phyloP scores from a whole-genome alignment of 371 early-diverging fungal species.

The Mortierella sp. region DNA sequence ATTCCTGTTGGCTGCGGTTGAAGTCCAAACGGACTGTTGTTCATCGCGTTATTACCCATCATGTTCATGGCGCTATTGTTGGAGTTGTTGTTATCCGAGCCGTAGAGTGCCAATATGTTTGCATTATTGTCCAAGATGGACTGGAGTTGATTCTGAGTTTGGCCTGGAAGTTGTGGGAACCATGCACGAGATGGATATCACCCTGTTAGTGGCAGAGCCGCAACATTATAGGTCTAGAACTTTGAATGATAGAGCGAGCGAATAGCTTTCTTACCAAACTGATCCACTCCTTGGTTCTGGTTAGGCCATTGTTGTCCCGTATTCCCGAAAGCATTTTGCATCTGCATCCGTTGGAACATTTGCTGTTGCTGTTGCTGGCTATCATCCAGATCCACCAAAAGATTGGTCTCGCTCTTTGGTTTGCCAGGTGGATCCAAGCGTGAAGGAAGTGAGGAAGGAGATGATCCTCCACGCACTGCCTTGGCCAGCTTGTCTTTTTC shows the following conservation, averaged over 20 bases:
- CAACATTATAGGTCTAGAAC: no score
- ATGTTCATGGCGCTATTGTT: slow-evolving; percentile 30
- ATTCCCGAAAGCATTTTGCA: slow-evolving; percentile 35
- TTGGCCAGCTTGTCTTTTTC: slow-evolving; percentile 50
- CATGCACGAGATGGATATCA: no score
- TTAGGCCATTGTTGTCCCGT: slow-evolving; percentile 36
- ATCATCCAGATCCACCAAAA: slow-evolving; percentile 38
- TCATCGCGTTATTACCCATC: slow-evolving; percentile 18
- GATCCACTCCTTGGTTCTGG: slow-evolving; percentile 19
- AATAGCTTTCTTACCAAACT: slow-evolving; percentile 25
- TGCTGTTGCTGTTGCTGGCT: slow-evolving; percentile 30
- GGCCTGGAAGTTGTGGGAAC: slow-evolving; percentile 13
- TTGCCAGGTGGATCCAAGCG: slow-evolving; percentile 38
- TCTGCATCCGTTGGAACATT: slow-evolving; percentile 29
- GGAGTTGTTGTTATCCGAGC: slow-evolving; percentile 18
- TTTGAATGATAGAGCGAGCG: no score
- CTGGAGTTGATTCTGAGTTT: slow-evolving; percentile 46
- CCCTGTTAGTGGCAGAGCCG: no score
- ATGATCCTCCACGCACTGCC: slow-evolving; percentile 38
- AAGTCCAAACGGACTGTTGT: slow-evolving; percentile 32
- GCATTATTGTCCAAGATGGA: slow-evolving; percentile 49
- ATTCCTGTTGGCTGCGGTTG: slow-evolving; percentile 34
- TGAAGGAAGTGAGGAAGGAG: slow-evolving; percentile 21
- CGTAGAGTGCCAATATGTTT: slow-evolving; percentile 35
- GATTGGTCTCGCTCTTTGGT: slow-evolving; percentile 25